Base-by-base conservation (phyloP, 1,284 basidiomycete species). In the Mrakiaceae sp. region DNA sequence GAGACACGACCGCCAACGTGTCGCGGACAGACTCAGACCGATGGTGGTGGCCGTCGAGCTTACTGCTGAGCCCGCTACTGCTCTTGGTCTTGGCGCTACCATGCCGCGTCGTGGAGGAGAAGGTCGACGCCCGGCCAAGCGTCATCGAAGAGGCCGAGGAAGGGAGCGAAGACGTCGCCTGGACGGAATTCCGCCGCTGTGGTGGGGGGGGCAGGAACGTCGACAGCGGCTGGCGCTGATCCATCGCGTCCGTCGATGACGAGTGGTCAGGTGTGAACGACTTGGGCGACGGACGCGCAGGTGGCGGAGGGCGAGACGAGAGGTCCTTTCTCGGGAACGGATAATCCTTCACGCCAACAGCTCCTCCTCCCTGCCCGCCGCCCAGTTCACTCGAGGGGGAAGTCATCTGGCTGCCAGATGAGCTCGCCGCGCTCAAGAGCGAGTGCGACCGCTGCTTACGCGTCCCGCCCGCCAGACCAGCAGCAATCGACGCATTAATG, bases 371-470 rank as follows among this genome's bases (percentile, higher is more conserved):
- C 27, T 27, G 27, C 27, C 27, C 27, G 27, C 27, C 27, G 27
- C 27, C 27, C 2, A 27, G 27, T 27, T 27, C 27, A 27, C 27
- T 27, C 27, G 27, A 27, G 27, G 27, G 27, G 27, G 27, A 27
- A 27, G 27, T 27, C 27, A 27, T 27, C 27, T 27, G 27, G 27
- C 27, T 27, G 27, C 27, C 27, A 27, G 27, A 27, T 27, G 27
- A 27, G 11, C 39, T 14, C 12, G 56, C 14, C 42, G n/a, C 14
- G 43, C 14, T 55, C 4, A 55, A 44, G 57, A 58, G 57, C n/a
- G 57, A 58, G 46, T 58, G 57, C 11, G 57, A 58, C n/a, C 57
- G 57, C 47, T 58, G 57, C 7, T 16, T 6, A n/a, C 57, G 42
- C 8, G 57, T 47, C n/a, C 57, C 57, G 16, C 43, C 44, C 11